Base-by-base conservation (phyloP, 441 rosid species). In the Hura crepitans region DNA sequence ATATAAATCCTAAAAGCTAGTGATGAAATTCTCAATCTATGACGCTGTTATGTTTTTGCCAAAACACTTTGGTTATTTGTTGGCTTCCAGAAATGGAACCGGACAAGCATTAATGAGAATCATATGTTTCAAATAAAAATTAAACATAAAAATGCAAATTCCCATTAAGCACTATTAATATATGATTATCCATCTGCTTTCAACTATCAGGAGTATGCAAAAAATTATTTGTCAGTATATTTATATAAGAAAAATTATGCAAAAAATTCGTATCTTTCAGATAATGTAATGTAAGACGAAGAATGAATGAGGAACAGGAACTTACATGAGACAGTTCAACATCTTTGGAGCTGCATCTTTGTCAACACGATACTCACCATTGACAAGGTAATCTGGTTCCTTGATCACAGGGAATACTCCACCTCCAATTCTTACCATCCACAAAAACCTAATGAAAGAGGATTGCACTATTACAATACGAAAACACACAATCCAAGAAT, bases 341-440 rank as follows among this genome's bases (percentile, higher is more conserved):
- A 95, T 90, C 84, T 95, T 95, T 50, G 98, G 93, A 53, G 99
- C 89, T 57, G 97, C 99, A 54, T 96, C 96, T 77, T 95, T 95
- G 86, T 95, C 99, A 61, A 95, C 96, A 57, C 98, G 99, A 70
- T 92, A 95, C 73, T 95, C 98, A 7, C 99, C 99, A 77, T 95
- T 95, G 56, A 88, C 99, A 37, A 95, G 97, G 83, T 95, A 95
- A 80, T 92, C 97, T 61, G 96, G 92, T 82, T 95, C 99, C 88
- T 89, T 92, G 63, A 95, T 95, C 63, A 95, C 97, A 63, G 99
- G 98, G 80, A 84, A 95, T 50, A 95, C 97, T 74, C 99, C 99
- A 5, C 99, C 99, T 76, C 99, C 99, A 72, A 95, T 95, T 79
- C 99, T 89, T 79, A 95, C 99, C 99, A 95, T 95, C 99, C 99